A percentile compares a stretch with the other conserved stretches of the same genome.
These are phyloP conservation scores for Peronospora belbahrii DNA, from an alignment of 352 stramenopile genomes.

Conservation along the genomic window DNA sequence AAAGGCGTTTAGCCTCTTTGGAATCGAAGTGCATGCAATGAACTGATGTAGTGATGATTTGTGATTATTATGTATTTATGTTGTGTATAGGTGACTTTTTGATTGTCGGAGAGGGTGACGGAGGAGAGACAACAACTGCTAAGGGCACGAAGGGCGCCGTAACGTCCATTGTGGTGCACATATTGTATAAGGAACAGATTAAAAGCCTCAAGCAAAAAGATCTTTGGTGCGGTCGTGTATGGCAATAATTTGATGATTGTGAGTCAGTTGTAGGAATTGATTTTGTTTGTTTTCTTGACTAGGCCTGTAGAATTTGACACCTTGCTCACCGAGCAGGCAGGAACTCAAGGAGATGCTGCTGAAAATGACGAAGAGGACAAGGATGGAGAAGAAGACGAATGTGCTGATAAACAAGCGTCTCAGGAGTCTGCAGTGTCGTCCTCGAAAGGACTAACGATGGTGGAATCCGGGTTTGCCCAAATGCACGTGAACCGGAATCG, in stretches of 20 bases:
- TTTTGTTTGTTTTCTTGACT: not conserved
- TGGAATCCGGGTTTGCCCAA: constrained; percentile 38
- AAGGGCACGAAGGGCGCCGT: constrained; percentile 86
- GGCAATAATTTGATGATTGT: not conserved
- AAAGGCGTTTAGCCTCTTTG: not conserved
- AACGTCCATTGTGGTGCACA: constrained; percentile 90
- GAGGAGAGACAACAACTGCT: constrained; percentile 53
- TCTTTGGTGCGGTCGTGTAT: constrained; percentile 74
- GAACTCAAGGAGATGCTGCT: constrained; percentile 3
- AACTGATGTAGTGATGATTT: not conserved
- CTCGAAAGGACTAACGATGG: constrained; percentile 52
- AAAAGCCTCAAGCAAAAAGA: constrained; percentile 93
- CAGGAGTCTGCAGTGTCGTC: not conserved
- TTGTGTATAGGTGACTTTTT: constrained; percentile 86
- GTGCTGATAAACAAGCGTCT: constrained; percentile 8
- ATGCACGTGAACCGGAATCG: constrained; percentile 75
- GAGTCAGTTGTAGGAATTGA: constrained; percentile 24
- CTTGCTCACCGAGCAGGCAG: not conserved
- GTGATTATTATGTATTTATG: not conserved
- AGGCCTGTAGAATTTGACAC: constrained; percentile 58
- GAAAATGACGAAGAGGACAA: constrained; percentile 17
- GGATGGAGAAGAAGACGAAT: constrained; percentile 9
- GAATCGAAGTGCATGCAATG: not conserved
- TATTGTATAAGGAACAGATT: constrained; percentile 98
- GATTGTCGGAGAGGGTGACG: constrained; percentile 85